Percentiles rank a stretch among this genome's conserved stretches.
phyloP scores from a whole-genome alignment of 441 rosid genomes.

The Populus hybrid region DNA sequence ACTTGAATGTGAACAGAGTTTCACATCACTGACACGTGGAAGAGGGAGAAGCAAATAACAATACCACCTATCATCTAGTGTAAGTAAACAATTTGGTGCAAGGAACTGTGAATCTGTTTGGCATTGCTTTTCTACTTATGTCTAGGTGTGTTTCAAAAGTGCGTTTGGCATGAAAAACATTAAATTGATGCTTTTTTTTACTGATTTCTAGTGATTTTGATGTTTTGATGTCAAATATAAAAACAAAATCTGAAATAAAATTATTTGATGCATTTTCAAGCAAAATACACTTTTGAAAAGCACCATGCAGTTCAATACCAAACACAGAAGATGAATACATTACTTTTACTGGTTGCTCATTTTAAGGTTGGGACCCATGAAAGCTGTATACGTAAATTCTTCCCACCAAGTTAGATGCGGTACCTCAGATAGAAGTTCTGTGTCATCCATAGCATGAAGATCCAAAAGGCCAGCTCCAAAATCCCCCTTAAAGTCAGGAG shows the following conservation, averaged over 20 bases:
- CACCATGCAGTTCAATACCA: no score
- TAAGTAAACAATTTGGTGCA: background rate
- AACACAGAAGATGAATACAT: background rate
- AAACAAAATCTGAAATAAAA: background rate
- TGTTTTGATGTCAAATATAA: no score
- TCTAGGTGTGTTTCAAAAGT: no score
- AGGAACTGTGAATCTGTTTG: background rate
- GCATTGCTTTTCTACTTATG: no score
- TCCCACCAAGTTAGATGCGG: constrained; percentile 6
- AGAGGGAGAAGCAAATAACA: background rate
- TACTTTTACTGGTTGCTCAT: background rate
- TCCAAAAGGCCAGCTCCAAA: constrained; percentile 98
- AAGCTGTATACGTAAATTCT: background rate
- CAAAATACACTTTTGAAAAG: no score
- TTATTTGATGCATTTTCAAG: no score
- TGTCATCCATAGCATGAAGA: constrained; percentile 98
- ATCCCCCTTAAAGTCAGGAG: constrained; percentile 93
- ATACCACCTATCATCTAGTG: background rate
- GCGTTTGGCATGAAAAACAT: no score
- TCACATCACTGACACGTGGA: background rate
- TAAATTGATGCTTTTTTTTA: no score
- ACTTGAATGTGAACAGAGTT: background rate
- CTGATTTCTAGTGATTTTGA: no score
- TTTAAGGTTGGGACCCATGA: background rate
- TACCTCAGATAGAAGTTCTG: constrained; percentile 97